Evolutionary conservation across 2,329 filamentous ascomycete species (phyloP).

Genomic region (Venturia oleaginea): DNA sequence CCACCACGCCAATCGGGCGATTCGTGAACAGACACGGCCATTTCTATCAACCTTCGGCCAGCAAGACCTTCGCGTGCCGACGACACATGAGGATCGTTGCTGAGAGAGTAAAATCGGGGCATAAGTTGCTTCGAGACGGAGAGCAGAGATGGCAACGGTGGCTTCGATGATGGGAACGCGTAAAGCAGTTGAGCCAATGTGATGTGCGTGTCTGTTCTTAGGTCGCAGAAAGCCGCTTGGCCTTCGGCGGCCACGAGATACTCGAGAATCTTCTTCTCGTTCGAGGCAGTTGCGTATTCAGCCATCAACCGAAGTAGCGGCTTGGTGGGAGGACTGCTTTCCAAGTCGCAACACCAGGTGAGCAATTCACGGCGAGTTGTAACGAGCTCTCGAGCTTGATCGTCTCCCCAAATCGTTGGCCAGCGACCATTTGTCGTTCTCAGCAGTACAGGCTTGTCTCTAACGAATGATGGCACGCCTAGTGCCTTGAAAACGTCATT

Average conservation of each 20-base stretch:
- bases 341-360: slow-evolving; percentile 90
- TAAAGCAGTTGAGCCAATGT: slow-evolving; percentile 77
- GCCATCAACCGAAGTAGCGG: slow-evolving; percentile 74
- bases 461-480: slow-evolving; percentile 68
- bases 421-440: slow-evolving; percentile 75
- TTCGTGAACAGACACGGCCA: slow-evolving; percentile 95
- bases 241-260: slow-evolving; percentile 86
- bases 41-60: slow-evolving; percentile 75
- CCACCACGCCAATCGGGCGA: slow-evolving; percentile 59
- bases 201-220: slow-evolving; percentile 78
- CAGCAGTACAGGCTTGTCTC: slow-evolving; percentile 73
- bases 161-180: slow-evolving; percentile 86
- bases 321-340: slow-evolving; percentile 88
- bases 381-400: slow-evolving; percentile 71
- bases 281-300: slow-evolving; percentile 68
- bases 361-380: slow-evolving; percentile 88
- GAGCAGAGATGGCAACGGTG: slow-evolving; percentile 73
- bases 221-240: slow-evolving; percentile 83
- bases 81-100: slow-evolving; percentile 83
- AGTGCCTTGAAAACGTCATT: slow-evolving; percentile 78
- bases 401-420: slow-evolving; percentile 97
- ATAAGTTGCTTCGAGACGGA: slow-evolving; percentile 78
- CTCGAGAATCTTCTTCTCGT: slow-evolving; percentile 80
- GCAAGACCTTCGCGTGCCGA: slow-evolving; percentile 59
- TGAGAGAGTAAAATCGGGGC: slow-evolving; percentile 97